Conservation (phyloP, 1,284 basidiomycete species). For the Pseudozyma thailandica region DNA sequence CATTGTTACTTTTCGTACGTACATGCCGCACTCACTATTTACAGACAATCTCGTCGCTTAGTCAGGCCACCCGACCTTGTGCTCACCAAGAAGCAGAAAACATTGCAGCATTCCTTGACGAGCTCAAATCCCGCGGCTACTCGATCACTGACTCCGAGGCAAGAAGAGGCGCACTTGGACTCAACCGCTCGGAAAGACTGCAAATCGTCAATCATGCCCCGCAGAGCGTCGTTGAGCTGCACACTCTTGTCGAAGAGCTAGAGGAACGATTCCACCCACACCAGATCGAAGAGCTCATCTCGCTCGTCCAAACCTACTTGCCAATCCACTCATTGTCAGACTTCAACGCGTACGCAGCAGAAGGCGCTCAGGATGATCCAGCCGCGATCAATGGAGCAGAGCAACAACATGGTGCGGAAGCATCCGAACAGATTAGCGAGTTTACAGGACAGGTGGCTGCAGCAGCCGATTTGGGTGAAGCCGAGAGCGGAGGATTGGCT, state of each 20-base stretch:
- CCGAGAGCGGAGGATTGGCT: constrained; percentile 48
- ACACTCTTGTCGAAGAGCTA: constrained; percentile 89
- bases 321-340: constrained; percentile 22
- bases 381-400: constrained; percentile 13
- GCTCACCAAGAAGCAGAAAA: constrained; percentile 76
- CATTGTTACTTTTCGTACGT: no score
- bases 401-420: neutral
- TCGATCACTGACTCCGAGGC: constrained; percentile 45
- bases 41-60: constrained; percentile 84
- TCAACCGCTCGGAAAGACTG: constrained; percentile 90
- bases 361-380: constrained; percentile 28
- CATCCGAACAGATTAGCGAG: constrained; percentile 21
- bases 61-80: constrained; percentile 78
- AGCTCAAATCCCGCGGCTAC: constrained; percentile 69
- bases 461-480: constrained; percentile 42
- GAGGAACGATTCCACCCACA: constrained; percentile 77
- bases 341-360: constrained; percentile 29
- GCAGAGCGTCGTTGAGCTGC: constrained; percentile 82
- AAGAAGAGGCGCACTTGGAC: constrained; percentile 70
- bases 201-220: constrained; percentile 90
- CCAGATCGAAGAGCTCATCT: constrained; percentile 78
- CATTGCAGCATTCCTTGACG: constrained; percentile 76
- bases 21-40: neutral
- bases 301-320: constrained; percentile 72
- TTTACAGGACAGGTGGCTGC: constrained; percentile 41